Percentiles rank a stretch among this genome's conserved stretches.
Conservation (phyloP, 2,329 filamentous ascomycete species). For the Ophiognomonia clavigignenti-juglandacearum region DNA sequence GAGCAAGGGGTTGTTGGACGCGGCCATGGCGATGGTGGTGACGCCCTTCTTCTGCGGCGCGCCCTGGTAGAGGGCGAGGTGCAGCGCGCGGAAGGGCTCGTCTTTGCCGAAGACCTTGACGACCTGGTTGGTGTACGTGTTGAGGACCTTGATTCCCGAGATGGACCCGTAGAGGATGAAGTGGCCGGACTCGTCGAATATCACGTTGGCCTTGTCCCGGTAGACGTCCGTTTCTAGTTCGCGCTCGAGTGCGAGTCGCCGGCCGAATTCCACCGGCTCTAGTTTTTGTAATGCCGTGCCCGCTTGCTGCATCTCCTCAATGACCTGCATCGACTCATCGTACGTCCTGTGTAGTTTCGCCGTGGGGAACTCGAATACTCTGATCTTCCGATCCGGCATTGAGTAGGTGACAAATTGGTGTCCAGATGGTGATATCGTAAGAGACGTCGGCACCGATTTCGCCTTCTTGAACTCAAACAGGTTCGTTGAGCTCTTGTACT, state of each 20-base stretch:
- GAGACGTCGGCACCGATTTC: constrained; percentile 75
- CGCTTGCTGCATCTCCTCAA: constrained; percentile 95
- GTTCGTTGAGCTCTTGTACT: constrained; percentile 89
- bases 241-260: constrained; percentile 78
- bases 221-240: constrained; percentile 71
- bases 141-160: constrained; percentile 88
- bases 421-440: constrained; percentile 82
- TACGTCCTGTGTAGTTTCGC: constrained; percentile 89
- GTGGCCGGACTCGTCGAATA: constrained; percentile 93
- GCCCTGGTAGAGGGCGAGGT: constrained; percentile 87
- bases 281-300: constrained; percentile 76
- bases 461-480: constrained; percentile 97
- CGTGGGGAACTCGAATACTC: constrained; percentile 86
- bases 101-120: constrained; percentile 88
- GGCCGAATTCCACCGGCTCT: constrained; percentile 87
- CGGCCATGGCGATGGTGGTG: constrained; percentile 95
- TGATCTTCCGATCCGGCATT: constrained; percentile 87
- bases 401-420: constrained; percentile 85
- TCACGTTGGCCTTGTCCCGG: constrained; percentile 71
- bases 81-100: constrained; percentile 78
- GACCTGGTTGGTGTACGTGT: constrained; percentile 89
- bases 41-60: constrained; percentile 91
- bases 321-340: constrained; percentile 85
- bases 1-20: constrained; percentile 85
- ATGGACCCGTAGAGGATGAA: constrained; percentile 95